Base-by-base conservation (phyloP, 2,329 filamentous ascomycete genomes). In the Monilinia aucupariae region DNA sequence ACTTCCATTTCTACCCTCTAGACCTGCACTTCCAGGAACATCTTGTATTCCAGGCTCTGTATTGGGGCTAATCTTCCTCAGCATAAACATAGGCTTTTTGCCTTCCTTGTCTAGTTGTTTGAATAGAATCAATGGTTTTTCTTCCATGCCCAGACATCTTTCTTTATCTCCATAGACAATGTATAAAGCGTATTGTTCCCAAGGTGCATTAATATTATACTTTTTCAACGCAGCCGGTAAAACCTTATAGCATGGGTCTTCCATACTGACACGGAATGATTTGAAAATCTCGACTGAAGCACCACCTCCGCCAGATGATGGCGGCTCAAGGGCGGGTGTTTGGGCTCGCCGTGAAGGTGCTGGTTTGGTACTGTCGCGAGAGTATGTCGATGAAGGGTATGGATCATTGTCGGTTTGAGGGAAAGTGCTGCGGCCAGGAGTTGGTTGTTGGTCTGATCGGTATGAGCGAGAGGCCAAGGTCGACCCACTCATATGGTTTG, bases 101-200 rank as follows among this genome's bases (percentile, higher is more conserved):
- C 94, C 94, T 78, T 97, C 94, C 75, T 92, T 92, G 74, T 97
- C 92, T 63, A 99, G 80, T 75, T 97, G 92, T 78, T 99, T 99
- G 78, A 99, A 99, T 66, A 99, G 78, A 66, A 97, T 96, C 64
- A 99, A 79, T 12, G 94, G 94, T 72, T 96, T 93, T 77, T 99
- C 94, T 64, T 97, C 89, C 68, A 96, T 80, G 0, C 90, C 91
- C 45, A 99, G 78, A 75, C 93, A 97, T 17, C 94, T 87, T 78
- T 99, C 94, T 76, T 97, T 92, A 72, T 97, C 92, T n/a, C 94
- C 94, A 71, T 97, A 96, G 4, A 99, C 94, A 74, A 99, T 99
- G 74, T 97, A 99, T 39, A 99, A 80, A 0, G 94, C 93, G 74
- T 99, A 99, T 73, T 97, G 91, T 70, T 96, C 90, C 90, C 92